A percentile compares a stretch with the other conserved stretches of the same genome.
Evolutionary conservation across 257 asterid species (phyloP).

Genomic region (Solanum lycopersicoides): DNA sequence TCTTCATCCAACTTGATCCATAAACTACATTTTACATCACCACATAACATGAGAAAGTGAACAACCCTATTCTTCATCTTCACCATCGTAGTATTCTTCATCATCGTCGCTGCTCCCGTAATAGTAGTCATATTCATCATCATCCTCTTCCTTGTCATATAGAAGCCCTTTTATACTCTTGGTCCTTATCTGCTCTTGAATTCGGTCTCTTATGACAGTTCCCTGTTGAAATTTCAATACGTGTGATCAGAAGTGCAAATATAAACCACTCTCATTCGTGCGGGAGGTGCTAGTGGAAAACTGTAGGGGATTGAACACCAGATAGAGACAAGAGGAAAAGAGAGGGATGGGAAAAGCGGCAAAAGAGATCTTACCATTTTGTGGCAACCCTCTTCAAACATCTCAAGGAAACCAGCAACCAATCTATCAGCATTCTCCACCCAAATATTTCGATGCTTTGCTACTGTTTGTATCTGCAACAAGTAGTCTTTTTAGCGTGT

Average conservation of each 20-base stretch:
- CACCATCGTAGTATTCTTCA: slow-evolving; percentile 20
- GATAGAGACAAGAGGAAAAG: background rate
- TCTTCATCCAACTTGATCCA: background rate
- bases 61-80: slow-evolving; percentile 9
- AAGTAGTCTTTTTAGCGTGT: background rate
- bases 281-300: background rate
- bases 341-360: background rate
- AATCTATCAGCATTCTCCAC: slow-evolving; percentile 52
- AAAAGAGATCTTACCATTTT: slow-evolving; percentile 18
- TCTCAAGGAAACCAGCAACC: slow-evolving; percentile 61
- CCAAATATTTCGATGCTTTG: slow-evolving; percentile 41
- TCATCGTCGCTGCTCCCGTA: slow-evolving; percentile 14
- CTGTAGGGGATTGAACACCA: background rate
- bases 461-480: slow-evolving; percentile 47
- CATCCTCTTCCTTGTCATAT: slow-evolving; percentile 24
- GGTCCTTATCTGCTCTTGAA: slow-evolving; percentile 39
- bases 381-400: slow-evolving; percentile 54
- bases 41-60: background rate
- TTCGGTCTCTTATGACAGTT: slow-evolving; percentile 43
- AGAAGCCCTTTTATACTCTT: slow-evolving; percentile 26
- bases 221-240: slow-evolving; percentile 19
- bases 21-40: background rate
- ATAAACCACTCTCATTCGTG: background rate
- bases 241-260: background rate
- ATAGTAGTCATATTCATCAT: slow-evolving; percentile 17